Evolutionary conservation across 805 yeast species (phyloP).

Genomic region (Blastobotrys terrestris): DNA sequence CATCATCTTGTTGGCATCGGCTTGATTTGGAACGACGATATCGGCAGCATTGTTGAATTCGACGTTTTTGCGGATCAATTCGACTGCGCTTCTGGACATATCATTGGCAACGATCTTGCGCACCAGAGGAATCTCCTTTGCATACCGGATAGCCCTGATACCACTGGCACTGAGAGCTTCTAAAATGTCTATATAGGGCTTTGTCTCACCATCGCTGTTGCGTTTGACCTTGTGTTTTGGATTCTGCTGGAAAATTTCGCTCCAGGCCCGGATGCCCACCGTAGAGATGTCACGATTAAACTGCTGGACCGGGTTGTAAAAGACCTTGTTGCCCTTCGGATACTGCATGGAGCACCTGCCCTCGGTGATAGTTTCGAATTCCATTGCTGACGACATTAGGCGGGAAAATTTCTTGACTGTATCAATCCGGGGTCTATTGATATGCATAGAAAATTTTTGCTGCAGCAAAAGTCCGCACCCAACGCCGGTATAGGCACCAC

Average conservation of each 20-base stretch:
- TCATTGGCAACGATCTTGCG: slow-evolving; percentile 83
- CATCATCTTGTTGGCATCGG: slow-evolving; percentile 91
- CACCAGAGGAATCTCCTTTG: slow-evolving; percentile 78
- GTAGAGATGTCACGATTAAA: slow-evolving; percentile 90
- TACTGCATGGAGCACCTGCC: slow-evolving; percentile 81
- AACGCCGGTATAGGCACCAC: background rate
- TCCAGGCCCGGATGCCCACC: slow-evolving; percentile 81
- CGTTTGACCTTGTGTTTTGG: slow-evolving; percentile 26
- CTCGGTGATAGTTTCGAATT: slow-evolving; percentile 40
- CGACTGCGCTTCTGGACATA: slow-evolving; percentile 77
- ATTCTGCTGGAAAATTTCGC: slow-evolving; percentile 46
- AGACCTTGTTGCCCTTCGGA: slow-evolving; percentile 77
- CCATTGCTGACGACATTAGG: slow-evolving; percentile 19
- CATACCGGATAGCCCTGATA: slow-evolving; percentile 86
- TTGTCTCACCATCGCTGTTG: slow-evolving; percentile 10
- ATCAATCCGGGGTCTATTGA: background rate
- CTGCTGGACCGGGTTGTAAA: slow-evolving; percentile 95
- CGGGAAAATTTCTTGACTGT: slow-evolving; percentile 16
- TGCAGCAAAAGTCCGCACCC: background rate
- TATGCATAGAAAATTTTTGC: background rate
- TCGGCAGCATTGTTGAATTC: slow-evolving; percentile 54
- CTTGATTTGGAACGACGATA: slow-evolving; percentile 61
- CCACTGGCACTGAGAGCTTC: slow-evolving; percentile 97
- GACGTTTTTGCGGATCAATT: slow-evolving; percentile 67
- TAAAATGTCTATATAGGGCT: slow-evolving; percentile 57